Evolutionary conservation across 2,329 filamentous ascomycete genomes (phyloP), one percentile per base, ranked within the genome.

Genomic region (Neofusicoccum parvum): DNA sequence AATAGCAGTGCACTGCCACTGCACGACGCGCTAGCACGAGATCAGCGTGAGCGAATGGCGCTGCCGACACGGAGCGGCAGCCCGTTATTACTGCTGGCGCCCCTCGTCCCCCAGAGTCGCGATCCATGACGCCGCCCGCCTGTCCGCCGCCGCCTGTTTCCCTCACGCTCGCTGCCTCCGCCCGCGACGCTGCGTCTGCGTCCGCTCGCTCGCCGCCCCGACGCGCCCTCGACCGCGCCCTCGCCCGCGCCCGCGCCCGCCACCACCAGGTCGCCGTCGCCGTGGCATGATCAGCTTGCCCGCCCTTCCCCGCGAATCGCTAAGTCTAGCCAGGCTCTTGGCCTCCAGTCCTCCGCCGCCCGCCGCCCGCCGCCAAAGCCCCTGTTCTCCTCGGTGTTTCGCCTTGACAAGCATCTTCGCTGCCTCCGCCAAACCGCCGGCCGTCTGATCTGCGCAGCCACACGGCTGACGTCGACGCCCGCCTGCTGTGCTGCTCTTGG

Each of bases 1-100:
- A 62, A 62, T 62, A 62, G 59, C 45, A 39, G 58, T 50, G 59
- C 59, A 62, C 59, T 62, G 59, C 59, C 59, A 49, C 48, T 50
- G 45, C 34, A 51, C 45, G 23, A 59, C 54, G 54, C 54, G 59
- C 59, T 62, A 62, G 46, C 43, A 49, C 45, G 59, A 51, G 59
- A 50, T 62, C 59, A 62, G 59, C 59, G 34, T 50, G 34, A 32
- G 54, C 54, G 54, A 46, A 59, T 59, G 54, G 54, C 23, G 39
- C 54, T 46, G 50, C 53, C 53, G 53, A 56, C 53, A 41, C 37
- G 53, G 53, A 56, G 36, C 36, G 23, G 3, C 34, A 11, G 54
- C 15, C 39, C 39, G 39, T 59, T 59, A 59, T 20, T 59, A 56
- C 53, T 56, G 53, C 53, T 59, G 54, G 37, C 54, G 41, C 54